Base-by-base conservation (phyloP, 192 early-diverging fungal species). In the Entrophospora sp. region DNA sequence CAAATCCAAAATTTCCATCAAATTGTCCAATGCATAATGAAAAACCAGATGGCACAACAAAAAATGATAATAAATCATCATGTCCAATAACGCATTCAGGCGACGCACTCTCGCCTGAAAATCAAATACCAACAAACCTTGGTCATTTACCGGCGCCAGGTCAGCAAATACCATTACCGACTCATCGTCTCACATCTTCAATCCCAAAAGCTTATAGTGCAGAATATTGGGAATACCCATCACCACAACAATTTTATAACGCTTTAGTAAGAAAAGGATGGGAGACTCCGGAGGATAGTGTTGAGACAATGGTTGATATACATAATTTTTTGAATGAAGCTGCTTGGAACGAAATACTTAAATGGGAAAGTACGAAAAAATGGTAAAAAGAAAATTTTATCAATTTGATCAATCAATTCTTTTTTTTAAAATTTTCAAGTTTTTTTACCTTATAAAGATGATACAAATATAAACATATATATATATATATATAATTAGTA, bases 301-400 rank as follows among this genome's bases (percentile, higher is more conserved):
- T 94, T 38, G 88, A 90, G 49, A 85, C 85, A 1, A 96, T 98
- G 90, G 96, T 98, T 0, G 88, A 93, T 67, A 98, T 98, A 71
- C 96, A 98, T 75, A 98, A 98, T 70, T 94, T 93, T 64, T 80
- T 98, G 68, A 98, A 98, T 71, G 96, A 98, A 69, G 89, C 86
- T 57, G 90, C 91, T 35, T 97, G 95, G 95, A 76, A 85, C 37
- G 93, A 98, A 74, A 90, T 98, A 34, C 72, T 92, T 49, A 90
- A 91, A 72, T 98, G 96, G 96, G 96, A 98, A 69, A 66, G 74
- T 8, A 75, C 80, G 65, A 79, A 80, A 43, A 67, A 79, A 34
- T 79, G 72, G 85, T 87, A 78, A 49, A 78, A 46, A 45, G 5
- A 10, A 13, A 40, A 14, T 31, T 9, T 24, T 10, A 10, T 32